phyloP scores from a whole-genome alignment of 257 asterid species.

The Petrea volubilis region DNA sequence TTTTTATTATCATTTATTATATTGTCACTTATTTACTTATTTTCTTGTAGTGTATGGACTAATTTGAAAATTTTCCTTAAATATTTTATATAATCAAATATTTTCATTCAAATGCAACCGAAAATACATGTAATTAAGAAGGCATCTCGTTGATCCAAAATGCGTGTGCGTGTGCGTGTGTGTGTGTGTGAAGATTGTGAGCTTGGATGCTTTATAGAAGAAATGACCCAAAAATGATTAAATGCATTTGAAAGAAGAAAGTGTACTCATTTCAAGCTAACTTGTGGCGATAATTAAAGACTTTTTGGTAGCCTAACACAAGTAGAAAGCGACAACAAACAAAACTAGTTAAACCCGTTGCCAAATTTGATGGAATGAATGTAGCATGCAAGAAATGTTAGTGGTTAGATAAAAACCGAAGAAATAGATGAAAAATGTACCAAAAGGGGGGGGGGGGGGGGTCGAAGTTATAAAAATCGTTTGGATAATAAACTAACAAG shows the following conservation, averaged over 20 bases:
- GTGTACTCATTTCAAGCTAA: not conserved
- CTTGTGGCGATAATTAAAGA: not conserved
- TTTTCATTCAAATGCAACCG: too few relatives aligned
- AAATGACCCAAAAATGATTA: not conserved
- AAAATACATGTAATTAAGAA: too few relatives aligned
- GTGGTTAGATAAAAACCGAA: conserved; percentile 1
- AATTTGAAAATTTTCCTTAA: too few relatives aligned
- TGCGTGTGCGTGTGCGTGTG: too few relatives aligned
- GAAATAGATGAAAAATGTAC: not conserved
- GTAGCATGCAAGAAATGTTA: conserved; percentile 15
- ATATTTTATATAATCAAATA: too few relatives aligned
- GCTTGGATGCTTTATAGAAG: not conserved
- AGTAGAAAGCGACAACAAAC: not conserved
- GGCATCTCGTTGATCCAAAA: too few relatives aligned
- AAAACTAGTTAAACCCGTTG: conserved; percentile 13
- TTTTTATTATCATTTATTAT: too few relatives aligned
- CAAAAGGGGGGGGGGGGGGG: too few relatives aligned
- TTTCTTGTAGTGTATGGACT: too few relatives aligned
- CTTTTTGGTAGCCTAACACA: conserved; percentile 38
- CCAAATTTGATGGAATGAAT: conserved; percentile 21
- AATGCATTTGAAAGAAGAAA: not conserved
- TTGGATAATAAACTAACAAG: not conserved
- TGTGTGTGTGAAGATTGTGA: too few relatives aligned
- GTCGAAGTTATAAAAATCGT: too few relatives aligned
- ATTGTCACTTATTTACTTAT: too few relatives aligned